Percentiles rank a stretch among this genome's conserved stretches.
These are phyloP conservation scores for Gardenia jasminoides DNA, from an alignment of 257 asterid genomes.

Conservation along the genomic window DNA sequence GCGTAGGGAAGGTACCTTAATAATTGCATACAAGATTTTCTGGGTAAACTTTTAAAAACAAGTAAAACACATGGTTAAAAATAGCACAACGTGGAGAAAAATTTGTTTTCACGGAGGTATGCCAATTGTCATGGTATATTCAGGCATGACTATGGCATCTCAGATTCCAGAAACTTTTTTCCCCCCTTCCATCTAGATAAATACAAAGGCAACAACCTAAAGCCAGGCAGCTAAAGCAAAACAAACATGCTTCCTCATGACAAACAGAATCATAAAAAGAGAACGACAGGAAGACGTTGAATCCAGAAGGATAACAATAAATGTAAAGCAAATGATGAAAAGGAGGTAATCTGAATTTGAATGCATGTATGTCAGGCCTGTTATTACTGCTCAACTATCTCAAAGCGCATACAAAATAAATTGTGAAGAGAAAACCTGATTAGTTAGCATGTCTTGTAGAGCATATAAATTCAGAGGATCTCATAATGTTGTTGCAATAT, in stretches of 20 bases:
- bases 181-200: background rate
- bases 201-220: background rate
- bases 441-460: background rate
- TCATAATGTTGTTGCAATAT: too few relatives aligned
- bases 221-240: background rate
- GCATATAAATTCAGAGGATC: background rate
- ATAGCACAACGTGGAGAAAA: background rate
- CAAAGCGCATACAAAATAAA: background rate
- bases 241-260: background rate
- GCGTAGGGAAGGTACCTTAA: background rate
- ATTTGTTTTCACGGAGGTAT: background rate
- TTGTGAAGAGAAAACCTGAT: background rate
- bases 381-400: background rate
- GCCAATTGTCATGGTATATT: background rate
- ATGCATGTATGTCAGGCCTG: background rate
- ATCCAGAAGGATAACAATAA: background rate
- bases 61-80: too few relatives aligned
- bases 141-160: background rate
- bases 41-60: too few relatives aligned
- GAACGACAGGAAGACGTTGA: background rate
- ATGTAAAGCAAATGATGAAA: background rate
- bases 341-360: background rate
- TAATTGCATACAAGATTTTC: background rate
- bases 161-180: background rate
- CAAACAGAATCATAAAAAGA: background rate